Evolutionary conservation across 2,329 filamentous ascomycete genomes (phyloP).

Genomic region (Colletotrichum sp.): DNA sequence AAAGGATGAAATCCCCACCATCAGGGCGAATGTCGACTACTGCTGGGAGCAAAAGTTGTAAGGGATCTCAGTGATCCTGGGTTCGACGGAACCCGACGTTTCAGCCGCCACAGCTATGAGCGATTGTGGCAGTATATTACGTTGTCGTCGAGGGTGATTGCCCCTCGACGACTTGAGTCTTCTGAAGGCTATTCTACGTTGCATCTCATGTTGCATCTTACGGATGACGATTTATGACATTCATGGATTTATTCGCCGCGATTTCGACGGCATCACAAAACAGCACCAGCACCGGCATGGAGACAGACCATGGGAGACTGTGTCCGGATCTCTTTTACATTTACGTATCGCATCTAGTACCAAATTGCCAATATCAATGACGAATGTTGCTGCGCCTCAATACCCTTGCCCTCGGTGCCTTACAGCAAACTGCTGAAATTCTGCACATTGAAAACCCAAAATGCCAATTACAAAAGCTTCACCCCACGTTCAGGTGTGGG

Average conservation of each 20-base stretch:
- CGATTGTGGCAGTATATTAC: background rate
- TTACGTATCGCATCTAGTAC: background rate
- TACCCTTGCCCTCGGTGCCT: background rate
- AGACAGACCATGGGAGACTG: constrained; percentile 2
- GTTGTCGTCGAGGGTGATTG: background rate
- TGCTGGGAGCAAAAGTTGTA: constrained; percentile 53
- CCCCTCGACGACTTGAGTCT: background rate
- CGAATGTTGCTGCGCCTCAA: background rate
- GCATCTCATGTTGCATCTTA: background rate
- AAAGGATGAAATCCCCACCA: constrained; percentile 42
- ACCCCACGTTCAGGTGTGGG: constrained; percentile 5
- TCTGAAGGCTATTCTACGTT: background rate
- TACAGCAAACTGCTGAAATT: background rate
- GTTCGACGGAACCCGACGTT: background rate
- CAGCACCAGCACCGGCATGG: background rate
- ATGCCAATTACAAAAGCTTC: background rate
- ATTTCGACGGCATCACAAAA: background rate
- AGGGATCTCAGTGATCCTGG: background rate
- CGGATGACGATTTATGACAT: background rate
- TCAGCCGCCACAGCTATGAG: background rate
- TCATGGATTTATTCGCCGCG: background rate
- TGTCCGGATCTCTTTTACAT: background rate
- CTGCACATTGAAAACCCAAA: background rate
- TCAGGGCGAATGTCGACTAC: constrained; percentile 50
- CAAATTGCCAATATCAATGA: background rate